phyloP scores from a whole-genome alignment of 176 grass and related monocot species.

The Dactylis glomerata region DNA sequence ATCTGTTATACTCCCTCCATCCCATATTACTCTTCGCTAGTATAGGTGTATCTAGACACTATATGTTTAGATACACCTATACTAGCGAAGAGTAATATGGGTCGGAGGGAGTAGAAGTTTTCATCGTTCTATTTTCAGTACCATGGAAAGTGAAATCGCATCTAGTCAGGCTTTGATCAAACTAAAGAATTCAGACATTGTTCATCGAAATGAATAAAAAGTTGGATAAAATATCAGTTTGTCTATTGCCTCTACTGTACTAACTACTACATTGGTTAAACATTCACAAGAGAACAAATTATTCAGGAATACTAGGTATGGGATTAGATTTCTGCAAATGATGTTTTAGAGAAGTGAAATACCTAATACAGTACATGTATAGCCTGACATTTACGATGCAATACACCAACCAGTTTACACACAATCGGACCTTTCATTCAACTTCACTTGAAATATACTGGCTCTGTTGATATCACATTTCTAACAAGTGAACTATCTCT shows the following conservation, averaged over 20 bases:
- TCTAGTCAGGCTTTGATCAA: neutral
- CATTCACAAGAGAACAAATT: neutral
- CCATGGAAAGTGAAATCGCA: neutral
- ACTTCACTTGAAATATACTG: conserved; percentile 5
- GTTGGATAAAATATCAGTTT: neutral
- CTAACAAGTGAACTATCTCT: conserved; percentile 29
- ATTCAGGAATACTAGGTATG: neutral
- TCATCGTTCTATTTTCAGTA: neutral
- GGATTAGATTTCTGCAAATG: too few relatives aligned
- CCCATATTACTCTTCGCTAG: too few relatives aligned
- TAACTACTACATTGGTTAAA: neutral
- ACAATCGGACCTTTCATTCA: neutral
- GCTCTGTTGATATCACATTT: neutral
- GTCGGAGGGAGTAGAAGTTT: too few relatives aligned
- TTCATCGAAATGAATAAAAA: neutral
- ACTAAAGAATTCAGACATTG: neutral
- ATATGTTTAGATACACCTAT: too few relatives aligned
- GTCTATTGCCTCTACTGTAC: neutral
- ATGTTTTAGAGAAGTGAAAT: neutral
- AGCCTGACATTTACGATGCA: neutral
- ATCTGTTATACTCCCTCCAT: too few relatives aligned
- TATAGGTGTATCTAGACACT: too few relatives aligned
- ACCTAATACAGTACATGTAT: neutral
- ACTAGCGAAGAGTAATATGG: too few relatives aligned
- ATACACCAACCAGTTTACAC: neutral